Base-by-base conservation (phyloP, 1,284 basidiomycete species). In the Inonotus hispidus region DNA sequence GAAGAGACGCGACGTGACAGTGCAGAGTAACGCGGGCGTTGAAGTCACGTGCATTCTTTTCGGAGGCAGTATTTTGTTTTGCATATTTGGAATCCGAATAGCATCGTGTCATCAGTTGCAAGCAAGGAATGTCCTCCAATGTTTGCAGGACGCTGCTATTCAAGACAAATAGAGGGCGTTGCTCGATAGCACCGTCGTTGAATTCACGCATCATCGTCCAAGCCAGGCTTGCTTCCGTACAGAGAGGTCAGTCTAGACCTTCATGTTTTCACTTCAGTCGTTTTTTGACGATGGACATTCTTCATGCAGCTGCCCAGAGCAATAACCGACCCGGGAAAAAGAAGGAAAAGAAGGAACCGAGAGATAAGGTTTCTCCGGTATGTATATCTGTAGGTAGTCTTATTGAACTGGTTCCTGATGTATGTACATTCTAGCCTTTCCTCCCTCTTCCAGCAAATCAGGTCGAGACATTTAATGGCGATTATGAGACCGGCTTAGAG, bases 361-460 rank as follows among this genome's bases (percentile, higher is more conserved):
- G 61, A 39, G 61, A 59, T 32, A 59, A 59, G 35, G 56, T 59
- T 13, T 4, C 41, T 43, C 61, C 37, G 56, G 57, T n/a, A 53
- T 59, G 52, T 8, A 50, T 47, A 14, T 4, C 35, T 21, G 16
- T 27, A 23, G 19, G 3, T 29, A 46, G 14, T 16, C 32, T 8
- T 4, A 11, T 45, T 41, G 21, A 21, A 53, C 23, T n/a, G 37
- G 13, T 53, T 4, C 23, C 52, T 53, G 23, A 53, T 11, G 13
- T 2, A 13, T 32, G 43, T 23, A 14, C 37, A 46, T 16, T 32
- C 4, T 14, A 62, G 61, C 23, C 61, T 3, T 59, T 59, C 25
- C 41, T 62, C n/a, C 61, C 61, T 11, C 61, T 62, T 32, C 52
- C 61, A 10, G 16, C 38, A 19, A 58, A 37, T 38, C 56, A 62